Conservation (phyloP, 1,139 yeast genomes). For the Candida pseudoviswanathii region DNA sequence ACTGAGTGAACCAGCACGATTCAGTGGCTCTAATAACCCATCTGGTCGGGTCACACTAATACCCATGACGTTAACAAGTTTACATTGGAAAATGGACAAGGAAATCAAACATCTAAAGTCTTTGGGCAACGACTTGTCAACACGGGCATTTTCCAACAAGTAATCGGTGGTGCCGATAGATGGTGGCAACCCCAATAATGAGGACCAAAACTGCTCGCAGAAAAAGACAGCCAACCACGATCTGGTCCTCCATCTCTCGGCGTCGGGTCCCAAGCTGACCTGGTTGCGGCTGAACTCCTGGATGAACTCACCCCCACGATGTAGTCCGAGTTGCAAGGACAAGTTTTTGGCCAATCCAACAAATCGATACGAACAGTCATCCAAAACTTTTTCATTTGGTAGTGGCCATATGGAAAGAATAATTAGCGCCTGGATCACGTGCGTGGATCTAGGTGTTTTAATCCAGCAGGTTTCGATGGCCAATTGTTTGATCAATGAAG, state of each 20-base stretch:
- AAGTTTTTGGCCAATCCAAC: conserved; percentile 84
- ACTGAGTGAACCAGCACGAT: conserved; percentile 77
- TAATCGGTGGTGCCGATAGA: conserved; percentile 79
- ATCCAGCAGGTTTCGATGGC: conserved; percentile 95
- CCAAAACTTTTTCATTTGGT: conserved; percentile 90
- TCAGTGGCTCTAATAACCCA: conserved; percentile 83
- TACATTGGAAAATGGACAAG: conserved; percentile 80
- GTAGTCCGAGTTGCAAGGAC: conserved; percentile 88
- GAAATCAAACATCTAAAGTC: conserved; percentile 73
- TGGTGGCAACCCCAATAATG: conserved; percentile 85
- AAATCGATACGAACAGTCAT: conserved; percentile 88
- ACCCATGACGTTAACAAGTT: conserved; percentile 84
- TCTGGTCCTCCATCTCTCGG: conserved; percentile 92
- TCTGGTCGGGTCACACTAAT: conserved; percentile 86
- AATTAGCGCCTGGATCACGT: conserved; percentile 84
- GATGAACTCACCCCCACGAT: conserved; percentile 84
- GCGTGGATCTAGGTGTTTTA: conserved; percentile 90
- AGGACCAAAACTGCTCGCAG: conserved; percentile 90
- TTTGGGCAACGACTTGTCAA: conserved; percentile 67
- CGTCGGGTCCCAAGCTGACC: conserved; percentile 79
- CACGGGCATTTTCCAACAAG: conserved; percentile 74
- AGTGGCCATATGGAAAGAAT: conserved; percentile 89
- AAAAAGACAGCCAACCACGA: conserved; percentile 90
- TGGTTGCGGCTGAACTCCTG: conserved; percentile 91
- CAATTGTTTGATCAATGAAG: conserved; percentile 78